Conservation (phyloP, 345 rosid species). For the Moricandia moricandioides region DNA sequence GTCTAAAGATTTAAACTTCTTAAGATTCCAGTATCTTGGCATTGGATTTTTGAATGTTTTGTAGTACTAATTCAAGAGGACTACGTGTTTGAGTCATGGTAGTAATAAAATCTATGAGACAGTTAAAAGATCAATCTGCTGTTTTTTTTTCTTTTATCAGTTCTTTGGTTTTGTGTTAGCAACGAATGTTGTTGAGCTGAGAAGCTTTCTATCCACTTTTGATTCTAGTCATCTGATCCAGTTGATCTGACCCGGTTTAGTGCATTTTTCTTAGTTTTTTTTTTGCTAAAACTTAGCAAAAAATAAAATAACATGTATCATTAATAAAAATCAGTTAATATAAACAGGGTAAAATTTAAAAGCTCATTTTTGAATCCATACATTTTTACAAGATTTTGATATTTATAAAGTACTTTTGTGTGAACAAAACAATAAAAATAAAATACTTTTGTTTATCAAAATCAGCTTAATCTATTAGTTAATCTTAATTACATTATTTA, state of each 20-base stretch:
- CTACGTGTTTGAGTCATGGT: conserved; percentile 16
- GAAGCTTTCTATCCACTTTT: conserved; percentile 1
- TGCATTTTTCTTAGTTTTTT: neutral
- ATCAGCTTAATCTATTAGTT: no score
- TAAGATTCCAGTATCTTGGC: conserved; percentile 4
- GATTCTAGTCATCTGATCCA: neutral
- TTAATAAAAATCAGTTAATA: no score
- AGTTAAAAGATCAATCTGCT: conserved; percentile 6
- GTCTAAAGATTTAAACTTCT: conserved; percentile 33
- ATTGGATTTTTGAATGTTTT: conserved; percentile 8
- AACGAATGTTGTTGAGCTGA: neutral
- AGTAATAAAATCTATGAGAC: conserved; percentile 17
- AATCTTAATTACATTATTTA: no score
- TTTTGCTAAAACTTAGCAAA: no score
- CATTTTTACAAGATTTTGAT: no score
- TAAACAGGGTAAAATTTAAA: no score
- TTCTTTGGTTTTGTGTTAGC: conserved; percentile 13
- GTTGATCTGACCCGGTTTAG: neutral
- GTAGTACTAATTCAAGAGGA: neutral
- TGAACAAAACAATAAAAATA: no score
- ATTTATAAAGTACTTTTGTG: no score
- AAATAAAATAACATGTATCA: no score
- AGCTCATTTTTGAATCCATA: no score
- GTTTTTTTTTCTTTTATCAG: neutral
- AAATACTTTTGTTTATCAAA: no score